Evolutionary conservation across 495 filamentous ascomycete species (phyloP).

Genomic region (Lasiosphaeria ovina): DNA sequence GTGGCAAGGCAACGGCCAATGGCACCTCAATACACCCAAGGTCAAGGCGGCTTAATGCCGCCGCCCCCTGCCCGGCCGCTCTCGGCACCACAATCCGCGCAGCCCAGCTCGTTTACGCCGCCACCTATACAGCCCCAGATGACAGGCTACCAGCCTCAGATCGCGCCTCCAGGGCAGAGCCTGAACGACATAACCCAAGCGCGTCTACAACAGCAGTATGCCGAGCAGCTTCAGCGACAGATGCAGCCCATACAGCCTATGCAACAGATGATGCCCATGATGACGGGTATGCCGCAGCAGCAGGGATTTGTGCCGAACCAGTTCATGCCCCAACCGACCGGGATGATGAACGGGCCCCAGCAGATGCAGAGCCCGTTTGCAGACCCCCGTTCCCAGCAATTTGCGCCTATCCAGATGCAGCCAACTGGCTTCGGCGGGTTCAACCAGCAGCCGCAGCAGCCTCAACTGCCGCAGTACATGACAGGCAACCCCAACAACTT

Average conservation of each 20-base stretch:
- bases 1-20: conserved; percentile 68
- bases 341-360: conserved; percentile 35
- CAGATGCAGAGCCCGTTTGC: conserved; percentile 43
- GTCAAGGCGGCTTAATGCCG: conserved; percentile 61
- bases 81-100: conserved; percentile 84
- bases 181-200: conserved; percentile 68
- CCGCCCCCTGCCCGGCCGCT: conserved; percentile 81
- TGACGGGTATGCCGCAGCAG: conserved; percentile 50
- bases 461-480: conserved; percentile 26
- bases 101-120: conserved; percentile 68
- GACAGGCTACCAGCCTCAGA: conserved; percentile 65
- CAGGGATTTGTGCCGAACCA: conserved; percentile 57
- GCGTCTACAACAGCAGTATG: conserved; percentile 58
- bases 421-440: conserved; percentile 66
- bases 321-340: conserved; percentile 47
- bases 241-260: conserved; percentile 44
- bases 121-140: conserved; percentile 80
- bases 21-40: conserved; percentile 60
- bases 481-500: conserved; percentile 57
- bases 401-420: conserved; percentile 59
- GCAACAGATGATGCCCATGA: conserved; percentile 36
- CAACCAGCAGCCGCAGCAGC: conserved; percentile 50
- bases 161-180: conserved; percentile 74
- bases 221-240: conserved; percentile 42
- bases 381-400: conserved; percentile 52